These are phyloP conservation scores for Kodamaea alishanica DNA, from an alignment of 1,139 yeast genomes.

Conservation along the genomic window DNA sequence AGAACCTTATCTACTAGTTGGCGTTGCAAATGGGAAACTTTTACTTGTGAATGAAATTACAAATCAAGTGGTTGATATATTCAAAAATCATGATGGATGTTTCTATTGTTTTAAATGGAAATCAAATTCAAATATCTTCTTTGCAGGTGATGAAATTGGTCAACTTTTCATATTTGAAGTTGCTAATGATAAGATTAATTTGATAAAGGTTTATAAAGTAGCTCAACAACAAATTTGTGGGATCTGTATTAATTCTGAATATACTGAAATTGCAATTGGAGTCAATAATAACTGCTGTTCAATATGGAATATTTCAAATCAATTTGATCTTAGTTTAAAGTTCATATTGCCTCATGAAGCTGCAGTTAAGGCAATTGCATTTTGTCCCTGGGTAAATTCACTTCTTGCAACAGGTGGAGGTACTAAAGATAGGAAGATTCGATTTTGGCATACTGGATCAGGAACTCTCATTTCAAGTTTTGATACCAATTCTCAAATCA, in stretches of 20 bases:
- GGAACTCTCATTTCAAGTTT: slow-evolving; percentile 62
- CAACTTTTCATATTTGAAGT: slow-evolving; percentile 47
- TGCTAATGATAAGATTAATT: slow-evolving; percentile 11
- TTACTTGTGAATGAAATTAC: slow-evolving; percentile 20
- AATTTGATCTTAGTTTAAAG: slow-evolving; percentile 38
- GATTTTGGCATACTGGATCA: slow-evolving; percentile 80
- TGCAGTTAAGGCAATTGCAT: slow-evolving; percentile 44
- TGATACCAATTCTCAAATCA: slow-evolving; percentile 68
- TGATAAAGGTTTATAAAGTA: slow-evolving; percentile 35
- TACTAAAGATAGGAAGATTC: slow-evolving; percentile 41
- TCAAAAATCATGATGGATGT: slow-evolving; percentile 28
- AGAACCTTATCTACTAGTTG: slow-evolving; percentile 50
- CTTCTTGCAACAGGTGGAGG: slow-evolving; percentile 47
- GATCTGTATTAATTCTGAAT: slow-evolving; percentile 48
- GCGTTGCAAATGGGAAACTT: slow-evolving; percentile 35
- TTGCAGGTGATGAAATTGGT: slow-evolving; percentile 72
- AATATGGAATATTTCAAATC: slow-evolving; percentile 55
- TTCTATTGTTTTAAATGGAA: slow-evolving; percentile 67
- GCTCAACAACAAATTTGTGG: slow-evolving; percentile 71
- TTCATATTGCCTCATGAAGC: slow-evolving; percentile 42
- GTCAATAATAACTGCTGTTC: slow-evolving; percentile 71
- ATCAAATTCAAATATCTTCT: slow-evolving; percentile 39
- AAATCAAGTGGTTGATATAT: slow-evolving; percentile 25
- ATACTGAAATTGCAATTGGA: slow-evolving; percentile 60
- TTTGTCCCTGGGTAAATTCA: slow-evolving; percentile 43